Evolutionary conservation across 2,329 filamentous ascomycete species (phyloP), one percentile per base, ranked within the genome.

Genomic region (Calonectria fujianensis): DNA sequence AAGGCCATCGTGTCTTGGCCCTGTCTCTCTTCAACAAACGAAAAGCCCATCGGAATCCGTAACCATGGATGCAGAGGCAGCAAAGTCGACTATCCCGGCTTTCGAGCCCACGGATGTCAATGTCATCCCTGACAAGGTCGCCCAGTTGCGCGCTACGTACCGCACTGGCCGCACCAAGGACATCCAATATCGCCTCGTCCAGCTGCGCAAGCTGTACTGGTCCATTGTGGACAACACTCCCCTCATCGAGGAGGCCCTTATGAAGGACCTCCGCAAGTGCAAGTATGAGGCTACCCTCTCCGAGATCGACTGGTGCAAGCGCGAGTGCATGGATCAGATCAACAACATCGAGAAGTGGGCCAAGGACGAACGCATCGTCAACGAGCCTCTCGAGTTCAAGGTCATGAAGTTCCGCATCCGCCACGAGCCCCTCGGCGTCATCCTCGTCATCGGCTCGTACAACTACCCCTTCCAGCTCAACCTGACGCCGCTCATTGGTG

Each of bases 121-220:
- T 71, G 87, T 90, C 52, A 95, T 98, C 83, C 86, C 92, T 18
- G 84, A 84, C 74, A 90, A 90, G 52, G 90, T 93, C 82, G 88
- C 90, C 72, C 90, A 87, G 9, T 86, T 94, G 54, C 93, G 93
- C 82, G 86, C 89, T 67, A 92, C 93, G n/a, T 98, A 95, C 86
- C 89, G 90, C 80, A 90, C 94, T 24, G 93, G 96, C 84, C 94
- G 93, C 86, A 98, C 96, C 54, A 95, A 95, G 83, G 90, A 95
- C 70, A 83, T 98, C 75, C 91, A 95, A 81, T 98, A 94, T 87
- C 93, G 97, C 77, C 89, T 96, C 76, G 89, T 92, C 70, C 97
- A 98, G 89, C 92, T 99, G 75, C 94, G 96, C 80, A 96, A 96
- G 90, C 93, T 98, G 72, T 98, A 98, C 89, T 98, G 97, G 97